Base-by-base conservation (phyloP, 257 asterid genomes). In the Capsicum pubescens region DNA sequence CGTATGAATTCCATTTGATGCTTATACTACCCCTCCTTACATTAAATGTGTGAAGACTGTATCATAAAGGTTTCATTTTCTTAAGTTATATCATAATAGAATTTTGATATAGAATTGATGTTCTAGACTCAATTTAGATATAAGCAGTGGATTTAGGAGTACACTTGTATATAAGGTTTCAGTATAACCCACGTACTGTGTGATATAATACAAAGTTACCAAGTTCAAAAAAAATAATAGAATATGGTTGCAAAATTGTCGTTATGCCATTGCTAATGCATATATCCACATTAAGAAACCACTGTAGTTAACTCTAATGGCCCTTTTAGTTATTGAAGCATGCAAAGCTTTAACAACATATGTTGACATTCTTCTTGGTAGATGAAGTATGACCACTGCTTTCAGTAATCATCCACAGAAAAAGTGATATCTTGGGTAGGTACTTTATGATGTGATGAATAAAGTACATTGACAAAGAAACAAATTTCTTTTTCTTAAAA, bases 21-120 rank as follows among this genome's bases (percentile, higher is more conserved):
- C 76, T 36, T 68, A 36, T 15, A 68, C 72, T 13, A 68, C 72
- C 7, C 74, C 64, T 58, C 64, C 76, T 36, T 68, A 36, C 76
- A 36, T 39, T 36, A 8, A 68, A 68, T 26, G 71, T 68, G 1
- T 68, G 21, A 14, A 36, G 21, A 68, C 76, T 8, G 21, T 68
- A 68, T 32, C 72, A 66, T 7, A 66, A 32, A 32, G 39, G 48
- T 66, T 66, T 66, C 72, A 68, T 36, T 15, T 68, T 64, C 5
- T 32, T 6, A 2, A 64, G 9, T 64, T 42, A 63, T 63, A 16
- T 63, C 70, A 21, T 63, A 63, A 63, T 63, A 63, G 69, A 63
- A 19, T 63, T 63, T 63, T 15, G 69, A 9, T 10, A 12, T 61
- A 21, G 10, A 9, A 9, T 21, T 61, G 19, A 12, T 66, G 35